Conservation (phyloP, 768 basidiomycete species). For the Punctularia strigosozonata region DNA sequence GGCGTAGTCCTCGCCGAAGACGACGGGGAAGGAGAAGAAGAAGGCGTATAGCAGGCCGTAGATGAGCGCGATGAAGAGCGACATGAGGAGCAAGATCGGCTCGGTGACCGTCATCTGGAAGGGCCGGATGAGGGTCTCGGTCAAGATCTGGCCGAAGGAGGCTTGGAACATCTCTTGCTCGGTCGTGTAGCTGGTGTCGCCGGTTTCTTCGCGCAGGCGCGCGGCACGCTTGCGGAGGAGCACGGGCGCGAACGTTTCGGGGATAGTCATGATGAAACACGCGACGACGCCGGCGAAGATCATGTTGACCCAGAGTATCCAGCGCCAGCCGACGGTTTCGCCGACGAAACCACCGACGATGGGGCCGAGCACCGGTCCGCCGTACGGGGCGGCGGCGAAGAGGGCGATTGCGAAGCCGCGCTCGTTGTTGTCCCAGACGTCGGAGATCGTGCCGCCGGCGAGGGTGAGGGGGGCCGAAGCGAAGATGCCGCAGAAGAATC, state of each 20-base stretch:
- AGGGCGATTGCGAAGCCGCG: slow-evolving; percentile 29
- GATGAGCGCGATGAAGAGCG: slow-evolving; percentile 31
- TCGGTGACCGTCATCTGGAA: slow-evolving; percentile 34
- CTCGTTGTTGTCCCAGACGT: slow-evolving; percentile 24
- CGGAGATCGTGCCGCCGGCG: slow-evolving; percentile 22
- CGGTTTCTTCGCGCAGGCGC: slow-evolving; percentile 24
- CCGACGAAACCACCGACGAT: slow-evolving; percentile 37
- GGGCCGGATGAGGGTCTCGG: slow-evolving; percentile 29
- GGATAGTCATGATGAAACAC: slow-evolving; percentile 19
- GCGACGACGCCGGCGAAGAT: slow-evolving; percentile 23
- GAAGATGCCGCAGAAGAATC: slow-evolving; percentile 29
- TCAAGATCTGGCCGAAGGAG: slow-evolving; percentile 22
- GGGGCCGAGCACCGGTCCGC: slow-evolving; percentile 37
- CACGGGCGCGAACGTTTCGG: slow-evolving; percentile 36
- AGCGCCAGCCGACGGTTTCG: slow-evolving; percentile 24
- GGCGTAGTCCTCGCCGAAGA: slow-evolving; percentile 23
- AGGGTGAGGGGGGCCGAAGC: slow-evolving; percentile 25
- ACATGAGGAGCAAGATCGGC: slow-evolving; percentile 32
- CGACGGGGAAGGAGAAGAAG: slow-evolving; percentile 24
- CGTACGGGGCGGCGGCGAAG: slow-evolving; percentile 29
- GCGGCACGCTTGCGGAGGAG: slow-evolving; percentile 27
- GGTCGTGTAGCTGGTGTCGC: slow-evolving; percentile 22
- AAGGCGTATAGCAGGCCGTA: slow-evolving; percentile 28
- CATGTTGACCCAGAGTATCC: slow-evolving; percentile 25
- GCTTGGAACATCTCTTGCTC: slow-evolving; percentile 29